Percentiles rank a stretch among this genome's conserved stretches.
phyloP scores from a whole-genome alignment of 2,329 filamentous ascomycete genomes.

The Fusarium coicis region DNA sequence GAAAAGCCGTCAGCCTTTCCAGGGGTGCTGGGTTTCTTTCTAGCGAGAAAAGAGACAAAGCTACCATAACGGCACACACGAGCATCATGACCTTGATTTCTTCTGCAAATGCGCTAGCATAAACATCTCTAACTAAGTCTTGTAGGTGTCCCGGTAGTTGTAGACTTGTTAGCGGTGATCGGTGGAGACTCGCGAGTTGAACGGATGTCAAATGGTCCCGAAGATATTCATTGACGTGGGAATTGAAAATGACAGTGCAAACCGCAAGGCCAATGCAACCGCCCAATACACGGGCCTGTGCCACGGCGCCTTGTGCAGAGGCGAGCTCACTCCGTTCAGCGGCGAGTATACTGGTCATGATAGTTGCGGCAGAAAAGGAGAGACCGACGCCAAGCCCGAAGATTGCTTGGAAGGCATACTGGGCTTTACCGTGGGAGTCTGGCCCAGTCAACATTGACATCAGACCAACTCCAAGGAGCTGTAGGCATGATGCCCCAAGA shows the following conservation, averaged over 20 bases:
- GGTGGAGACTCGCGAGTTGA: conserved; percentile 57
- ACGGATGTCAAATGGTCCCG: conserved; percentile 48
- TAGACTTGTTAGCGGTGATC: conserved; percentile 55
- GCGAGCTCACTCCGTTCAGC: conserved; percentile 62
- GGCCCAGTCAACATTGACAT: conserved; percentile 56
- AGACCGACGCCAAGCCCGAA: conserved; percentile 70
- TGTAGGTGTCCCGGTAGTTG: conserved; percentile 49
- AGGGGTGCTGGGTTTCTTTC: conserved; percentile 55
- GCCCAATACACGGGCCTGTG: conserved; percentile 69
- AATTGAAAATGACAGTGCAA: conserved; percentile 69
- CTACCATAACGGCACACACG: conserved; percentile 55
- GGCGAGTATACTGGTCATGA: conserved; percentile 65
- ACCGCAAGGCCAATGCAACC: conserved; percentile 68
- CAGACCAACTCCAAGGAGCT: conserved; percentile 63
- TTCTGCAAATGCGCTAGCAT: conserved; percentile 58
- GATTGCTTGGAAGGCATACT: conserved; percentile 66
- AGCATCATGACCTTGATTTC: conserved; percentile 60
- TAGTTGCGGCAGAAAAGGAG: conserved; percentile 66
- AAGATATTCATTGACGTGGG: conserved; percentile 53
- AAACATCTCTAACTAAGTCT: conserved; percentile 53
- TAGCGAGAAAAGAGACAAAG: conserved; percentile 57
- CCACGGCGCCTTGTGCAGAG: conserved; percentile 68
- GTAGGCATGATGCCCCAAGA: conserved; percentile 60
- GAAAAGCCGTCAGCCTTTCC: conserved; percentile 43
- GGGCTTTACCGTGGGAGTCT: conserved; percentile 49